Evolutionary conservation across 208 protist genomes (phyloP), one percentile per base, ranked within the genome.

Genomic region (Trypanosoma theileri): DNA sequence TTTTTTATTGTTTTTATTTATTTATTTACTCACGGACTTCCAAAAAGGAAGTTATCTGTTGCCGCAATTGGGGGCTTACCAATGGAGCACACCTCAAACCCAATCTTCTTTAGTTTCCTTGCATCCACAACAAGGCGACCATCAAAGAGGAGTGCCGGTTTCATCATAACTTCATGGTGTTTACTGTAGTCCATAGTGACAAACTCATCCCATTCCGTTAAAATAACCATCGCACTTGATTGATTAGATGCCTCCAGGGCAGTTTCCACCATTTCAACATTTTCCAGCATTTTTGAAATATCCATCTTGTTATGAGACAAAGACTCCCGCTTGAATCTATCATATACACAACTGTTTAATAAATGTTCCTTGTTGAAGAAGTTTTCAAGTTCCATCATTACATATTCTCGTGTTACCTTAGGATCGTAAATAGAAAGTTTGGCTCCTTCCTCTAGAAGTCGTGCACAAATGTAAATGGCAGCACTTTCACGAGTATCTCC

Each of bases 191-290:
- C 88, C 51, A 95, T 78, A 41, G 41, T 74, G 62, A 51, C 83
- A 82, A 99, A 99, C 78, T 98, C 96, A 71, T 98, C 92, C 98
- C 98, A 99, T 69, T 99, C 98, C n/a, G 98, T 99, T 21, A 97
- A 67, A 51, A 99, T 73, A n/a, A 92, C 68, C 40, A 99, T 72
- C 11, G 95, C 97, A 71, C 98, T 85, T 35, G 95, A 80, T 31
- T 77, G 81, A 16, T 85, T 69, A 13, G 79, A 75, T 17, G 94
- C 88, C 24, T 89, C 82, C 69, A 96, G 87, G n/a, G 89, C 70
- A 28, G 86, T 77, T 14, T 12, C 28, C 19, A 75, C 75, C 9
- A 81, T 63, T 51, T 22, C 59, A 14, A 90, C 69, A 56, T 74
- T 66, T 26, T 54, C 40, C 12, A 59, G 42, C 28, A 92, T 59